Evolutionary conservation across 2,329 filamentous ascomycete species (phyloP).

Genomic region (Penicillium concentricum): DNA sequence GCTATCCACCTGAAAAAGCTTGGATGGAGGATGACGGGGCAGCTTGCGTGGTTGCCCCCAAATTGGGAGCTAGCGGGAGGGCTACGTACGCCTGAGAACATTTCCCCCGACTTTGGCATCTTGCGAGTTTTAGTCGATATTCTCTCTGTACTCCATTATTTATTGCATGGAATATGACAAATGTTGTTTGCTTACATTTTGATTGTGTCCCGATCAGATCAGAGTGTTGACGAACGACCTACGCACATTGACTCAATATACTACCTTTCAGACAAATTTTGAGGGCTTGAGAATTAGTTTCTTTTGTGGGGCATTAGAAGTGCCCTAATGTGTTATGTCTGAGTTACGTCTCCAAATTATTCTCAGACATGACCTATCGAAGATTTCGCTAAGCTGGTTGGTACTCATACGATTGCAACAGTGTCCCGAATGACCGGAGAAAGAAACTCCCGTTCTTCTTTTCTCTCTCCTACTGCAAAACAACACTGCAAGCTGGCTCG

Average conservation of each 20-base stretch:
- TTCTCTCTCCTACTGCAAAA: too few relatives aligned
- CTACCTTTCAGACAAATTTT: not conserved
- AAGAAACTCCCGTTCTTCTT: not conserved
- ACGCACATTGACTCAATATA: too few relatives aligned
- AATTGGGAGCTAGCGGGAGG: slow-evolving; percentile 5
- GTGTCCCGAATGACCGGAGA: not conserved
- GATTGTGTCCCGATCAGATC: not conserved
- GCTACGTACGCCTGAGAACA: slow-evolving; percentile 1
- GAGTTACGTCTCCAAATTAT: not conserved
- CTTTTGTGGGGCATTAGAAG: not conserved
- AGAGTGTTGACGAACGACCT: not conserved
- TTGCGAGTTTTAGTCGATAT: not conserved
- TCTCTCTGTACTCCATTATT: not conserved
- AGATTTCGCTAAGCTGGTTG: not conserved
- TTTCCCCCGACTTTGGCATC: not conserved
- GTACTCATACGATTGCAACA: not conserved
- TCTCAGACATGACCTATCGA: not conserved
- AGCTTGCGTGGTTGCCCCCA: slow-evolving; percentile 7
- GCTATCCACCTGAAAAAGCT: slow-evolving; percentile 9
- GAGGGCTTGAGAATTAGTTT: too few relatives aligned
- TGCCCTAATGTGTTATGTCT: not conserved
- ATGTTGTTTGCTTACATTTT: not conserved
- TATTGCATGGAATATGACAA: not conserved
- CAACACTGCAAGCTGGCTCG: not conserved
- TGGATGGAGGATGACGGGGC: slow-evolving; percentile 18